These are phyloP conservation scores for Pyricularia sp. DNA, from an alignment of 2,329 filamentous ascomycete genomes.

Conservation along the genomic window DNA sequence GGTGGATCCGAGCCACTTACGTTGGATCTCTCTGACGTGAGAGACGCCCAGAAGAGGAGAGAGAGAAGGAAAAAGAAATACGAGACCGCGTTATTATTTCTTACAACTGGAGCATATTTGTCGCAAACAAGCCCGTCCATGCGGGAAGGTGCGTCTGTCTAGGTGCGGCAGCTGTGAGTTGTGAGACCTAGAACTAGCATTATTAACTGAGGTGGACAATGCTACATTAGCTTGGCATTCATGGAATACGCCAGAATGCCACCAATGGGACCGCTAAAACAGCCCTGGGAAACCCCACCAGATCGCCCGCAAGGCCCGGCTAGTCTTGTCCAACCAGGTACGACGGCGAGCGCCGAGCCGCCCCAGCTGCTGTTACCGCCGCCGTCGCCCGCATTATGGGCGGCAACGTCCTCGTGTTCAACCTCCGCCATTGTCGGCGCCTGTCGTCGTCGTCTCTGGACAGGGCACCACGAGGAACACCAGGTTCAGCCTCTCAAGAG, in stretches of 20 bases:
- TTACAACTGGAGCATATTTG: background rate
- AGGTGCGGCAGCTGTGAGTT: too few species aligned
- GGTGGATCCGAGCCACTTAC: background rate
- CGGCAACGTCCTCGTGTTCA: background rate
- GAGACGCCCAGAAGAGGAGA: background rate
- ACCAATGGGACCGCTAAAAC: background rate
- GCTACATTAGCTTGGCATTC: background rate
- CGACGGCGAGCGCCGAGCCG: background rate
- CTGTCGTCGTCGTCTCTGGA: background rate
- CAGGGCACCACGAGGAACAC: background rate
- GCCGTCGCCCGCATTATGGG: background rate
- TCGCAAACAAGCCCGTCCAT: background rate
- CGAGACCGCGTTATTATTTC: background rate
- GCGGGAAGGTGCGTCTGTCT: too few species aligned
- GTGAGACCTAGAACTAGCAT: background rate
- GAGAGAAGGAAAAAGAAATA: background rate
- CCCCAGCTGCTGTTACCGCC: background rate
- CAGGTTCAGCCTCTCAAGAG: background rate
- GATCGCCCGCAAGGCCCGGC: background rate
- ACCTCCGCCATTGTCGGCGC: background rate
- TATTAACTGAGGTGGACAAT: background rate
- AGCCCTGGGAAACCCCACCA: background rate
- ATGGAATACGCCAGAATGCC: background rate
- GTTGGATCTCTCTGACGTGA: background rate
- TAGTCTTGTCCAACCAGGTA: background rate